Evolutionary conservation across 148 eudicot species (phyloP).

Genomic region (Bassia scoparia): DNA sequence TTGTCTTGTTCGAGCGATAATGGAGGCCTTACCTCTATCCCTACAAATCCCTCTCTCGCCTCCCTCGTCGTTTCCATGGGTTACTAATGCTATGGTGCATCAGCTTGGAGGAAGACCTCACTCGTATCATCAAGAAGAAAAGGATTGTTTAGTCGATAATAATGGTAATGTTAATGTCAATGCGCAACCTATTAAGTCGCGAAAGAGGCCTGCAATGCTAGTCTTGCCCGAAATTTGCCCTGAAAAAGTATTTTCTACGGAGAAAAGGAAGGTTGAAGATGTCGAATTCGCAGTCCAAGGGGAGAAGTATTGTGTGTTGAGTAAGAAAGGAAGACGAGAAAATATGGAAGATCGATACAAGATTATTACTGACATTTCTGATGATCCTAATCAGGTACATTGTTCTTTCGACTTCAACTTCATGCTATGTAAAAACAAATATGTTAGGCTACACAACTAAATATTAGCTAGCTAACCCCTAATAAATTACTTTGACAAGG

Average conservation of each 20-base stretch:
- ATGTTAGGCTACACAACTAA: no score
- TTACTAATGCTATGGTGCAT: slow-evolving; percentile 17
- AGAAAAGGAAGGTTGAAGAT: slow-evolving; percentile 24
- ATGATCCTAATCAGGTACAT: slow-evolving; percentile 49
- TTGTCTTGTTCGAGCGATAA: slow-evolving; percentile 2
- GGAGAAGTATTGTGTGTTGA: slow-evolving; percentile 31
- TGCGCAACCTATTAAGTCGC: slow-evolving; percentile 15
- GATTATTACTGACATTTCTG: slow-evolving; percentile 32
- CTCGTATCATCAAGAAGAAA: slow-evolving; percentile 2
- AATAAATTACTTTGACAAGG: no score
- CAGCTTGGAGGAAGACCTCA: slow-evolving; percentile 18
- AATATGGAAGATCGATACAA: slow-evolving; percentile 52
- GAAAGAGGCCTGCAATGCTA: slow-evolving; percentile 40
- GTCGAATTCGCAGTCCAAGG: slow-evolving; percentile 40
- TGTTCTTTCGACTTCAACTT: not conserved
- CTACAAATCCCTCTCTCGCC: slow-evolving; percentile 11
- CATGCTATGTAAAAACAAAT: no score
- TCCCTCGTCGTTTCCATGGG: slow-evolving; percentile 12
- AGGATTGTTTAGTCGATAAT: not conserved
- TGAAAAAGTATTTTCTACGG: slow-evolving; percentile 9
- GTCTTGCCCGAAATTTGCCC: slow-evolving; percentile 35
- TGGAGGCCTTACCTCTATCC: slow-evolving; percentile 9
- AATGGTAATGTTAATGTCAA: not conserved
- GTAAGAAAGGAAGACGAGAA: slow-evolving; percentile 50
- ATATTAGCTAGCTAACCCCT: no score